Evolutionary conservation across 2,329 filamentous ascomycete species (phyloP), one percentile per base, ranked within the genome.

Genomic region (Trematosphaeria pertusa): DNA sequence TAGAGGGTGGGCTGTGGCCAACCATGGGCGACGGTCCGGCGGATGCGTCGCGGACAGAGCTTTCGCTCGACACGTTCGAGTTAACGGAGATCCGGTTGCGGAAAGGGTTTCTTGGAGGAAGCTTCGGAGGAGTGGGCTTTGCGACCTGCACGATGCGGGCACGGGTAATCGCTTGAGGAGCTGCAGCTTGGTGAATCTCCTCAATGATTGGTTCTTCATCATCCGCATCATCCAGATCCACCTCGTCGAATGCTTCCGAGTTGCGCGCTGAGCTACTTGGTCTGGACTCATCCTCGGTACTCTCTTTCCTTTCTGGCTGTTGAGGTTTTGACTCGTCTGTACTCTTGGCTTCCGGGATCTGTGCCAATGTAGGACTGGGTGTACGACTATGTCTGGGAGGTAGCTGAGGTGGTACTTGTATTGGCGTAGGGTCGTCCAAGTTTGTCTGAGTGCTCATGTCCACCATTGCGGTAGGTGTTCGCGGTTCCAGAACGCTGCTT

Each of bases 121-220:
- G 80, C 7, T 88, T 85, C 1, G 92, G 91, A 1, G 90, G 84
- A 1, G 86, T 73, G 26, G 91, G 83, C 73, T 93, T 95, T 10
- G 89, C 85, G 48, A 97, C 96, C 35, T 85, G 91, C 20, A 97
- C 89, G 39, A 97, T 78, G 39, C 87, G 87, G 18, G 91, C 89
- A 64, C 89, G 87, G 30, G 85, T 87, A 46, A 91, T 84, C 44
- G 85, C 81, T 43, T 87, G 84, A 1, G 87, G 84, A 2, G 82
- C 81, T 37, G 84, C 76, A 33, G 83, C 78, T 31, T 84, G 81
- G 41, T 84, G 81, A 5, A 89, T 81, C 60, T 89, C 86, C 49
- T 86, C 88, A 21, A 91, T 81, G 24, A 90, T 77, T 2, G 86
- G 81, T 60, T 88, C 86, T 54, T 89, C 79, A 19, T 75, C 74